Percentiles rank a stretch among this genome's conserved stretches.
Evolutionary conservation across 352 stramenopile genomes (phyloP).

Genomic region (Phytopythium delawarense): DNA sequence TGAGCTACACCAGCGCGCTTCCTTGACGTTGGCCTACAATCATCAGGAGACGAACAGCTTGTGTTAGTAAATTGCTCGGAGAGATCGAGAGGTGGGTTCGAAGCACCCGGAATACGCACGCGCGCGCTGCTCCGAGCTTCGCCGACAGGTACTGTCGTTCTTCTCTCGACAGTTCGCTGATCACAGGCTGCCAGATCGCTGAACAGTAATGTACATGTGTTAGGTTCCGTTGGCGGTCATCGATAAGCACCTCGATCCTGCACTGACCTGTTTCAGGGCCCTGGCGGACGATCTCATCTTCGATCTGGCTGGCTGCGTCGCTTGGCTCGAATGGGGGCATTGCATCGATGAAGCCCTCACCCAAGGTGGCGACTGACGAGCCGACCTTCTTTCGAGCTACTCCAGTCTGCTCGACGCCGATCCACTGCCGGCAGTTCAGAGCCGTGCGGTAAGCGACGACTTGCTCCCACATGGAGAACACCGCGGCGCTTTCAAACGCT

Average conservation of each 20-base stretch:
- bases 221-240: neutral
- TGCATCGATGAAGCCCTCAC: constrained; percentile 42
- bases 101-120: constrained; percentile 20
- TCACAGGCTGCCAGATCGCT: constrained; percentile 66
- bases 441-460: constrained; percentile 57
- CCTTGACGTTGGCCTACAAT: constrained; percentile 34
- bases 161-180: constrained; percentile 68
- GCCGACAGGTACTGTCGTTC: constrained; percentile 64
- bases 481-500: constrained; percentile 54
- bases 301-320: neutral
- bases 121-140: constrained; percentile 28
- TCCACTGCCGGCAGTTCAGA: constrained; percentile 47
- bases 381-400: constrained; percentile 9
- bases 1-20: constrained; percentile 29
- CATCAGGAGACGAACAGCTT: neutral
- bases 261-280: constrained; percentile 32
- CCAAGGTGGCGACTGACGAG: constrained; percentile 14
- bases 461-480: constrained; percentile 75
- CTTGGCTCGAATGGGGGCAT: constrained; percentile 32
- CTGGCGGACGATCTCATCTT: constrained; percentile 51
- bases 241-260: neutral
- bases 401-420: constrained; percentile 37
- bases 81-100: neutral
- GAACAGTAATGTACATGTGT: neutral
- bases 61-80: neutral